Conservation (phyloP, 2,329 filamentous ascomycete genomes). For the Metarhizium album region DNA sequence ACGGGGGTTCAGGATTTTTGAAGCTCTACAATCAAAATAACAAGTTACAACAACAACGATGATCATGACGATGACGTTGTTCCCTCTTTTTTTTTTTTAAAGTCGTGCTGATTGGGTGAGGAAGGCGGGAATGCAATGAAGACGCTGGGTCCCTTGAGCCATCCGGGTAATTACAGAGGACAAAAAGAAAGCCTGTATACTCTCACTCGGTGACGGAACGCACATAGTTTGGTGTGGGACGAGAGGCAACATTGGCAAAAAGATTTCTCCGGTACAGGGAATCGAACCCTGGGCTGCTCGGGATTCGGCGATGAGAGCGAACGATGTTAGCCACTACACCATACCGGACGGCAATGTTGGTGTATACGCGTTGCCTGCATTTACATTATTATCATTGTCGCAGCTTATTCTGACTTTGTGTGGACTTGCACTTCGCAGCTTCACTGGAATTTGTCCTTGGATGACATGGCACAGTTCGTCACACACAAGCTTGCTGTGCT, state of each 20-base stretch:
- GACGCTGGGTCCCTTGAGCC: neutral
- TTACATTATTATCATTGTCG: no score
- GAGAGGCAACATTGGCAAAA: no score
- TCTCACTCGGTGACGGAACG: conserved; percentile 6
- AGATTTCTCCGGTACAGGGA: conserved; percentile 20
- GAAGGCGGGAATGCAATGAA: neutral
- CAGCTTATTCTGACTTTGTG: no score
- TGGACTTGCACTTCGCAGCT: no score
- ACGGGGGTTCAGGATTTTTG: conserved; percentile 65
- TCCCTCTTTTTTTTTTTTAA: no score
- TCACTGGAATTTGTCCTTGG: no score
- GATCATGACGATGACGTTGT: neutral
- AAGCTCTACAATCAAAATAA: conserved; percentile 9
- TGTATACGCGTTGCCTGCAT: no score
- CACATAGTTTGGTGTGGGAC: neutral
- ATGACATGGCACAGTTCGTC: no score
- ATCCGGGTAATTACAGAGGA: neutral
- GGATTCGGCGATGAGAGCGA: conserved; percentile 21
- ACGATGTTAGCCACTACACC: conserved; percentile 27
- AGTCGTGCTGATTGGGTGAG: neutral
- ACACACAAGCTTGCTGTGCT: no score
- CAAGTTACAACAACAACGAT: neutral
- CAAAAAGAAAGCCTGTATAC: neutral
- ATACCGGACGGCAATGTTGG: conserved; percentile 21
- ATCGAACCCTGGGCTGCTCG: conserved; percentile 26